Evolutionary conservation across 768 basidiomycete genomes (phyloP).

Genomic region (Tephrocybe sp.): DNA sequence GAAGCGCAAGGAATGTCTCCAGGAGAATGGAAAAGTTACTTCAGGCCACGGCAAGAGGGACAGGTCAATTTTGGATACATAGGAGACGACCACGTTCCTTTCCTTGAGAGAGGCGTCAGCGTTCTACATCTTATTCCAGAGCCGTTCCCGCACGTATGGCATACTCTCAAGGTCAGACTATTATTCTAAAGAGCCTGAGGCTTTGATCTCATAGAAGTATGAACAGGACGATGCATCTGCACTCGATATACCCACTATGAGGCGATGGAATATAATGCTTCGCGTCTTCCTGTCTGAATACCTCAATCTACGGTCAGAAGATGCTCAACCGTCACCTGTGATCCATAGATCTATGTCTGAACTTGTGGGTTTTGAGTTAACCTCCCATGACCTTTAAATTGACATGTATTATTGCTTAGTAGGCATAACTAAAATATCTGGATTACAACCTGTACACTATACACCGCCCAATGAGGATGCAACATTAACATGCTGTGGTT

Average conservation of each 20-base stretch:
- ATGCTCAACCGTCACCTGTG: constrained; percentile 25
- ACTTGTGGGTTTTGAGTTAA: constrained; percentile 38
- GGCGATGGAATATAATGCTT: constrained; percentile 85
- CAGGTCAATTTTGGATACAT: constrained; percentile 54
- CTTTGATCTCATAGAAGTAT: background rate
- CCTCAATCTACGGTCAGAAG: constrained; percentile 60
- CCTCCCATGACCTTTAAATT: background rate
- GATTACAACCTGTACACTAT: constrained; percentile 6
- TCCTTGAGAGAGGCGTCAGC: constrained; percentile 78
- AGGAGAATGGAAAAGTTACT: constrained; percentile 64
- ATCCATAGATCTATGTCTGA: constrained; percentile 39
- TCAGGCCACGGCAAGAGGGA: constrained; percentile 44
- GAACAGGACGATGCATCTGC: constrained; percentile 85
- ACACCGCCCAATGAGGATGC: background rate
- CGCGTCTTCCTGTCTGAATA: constrained; percentile 91
- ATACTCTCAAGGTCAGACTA: constrained; percentile 52
- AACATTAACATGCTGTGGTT: background rate
- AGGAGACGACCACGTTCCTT: constrained; percentile 94
- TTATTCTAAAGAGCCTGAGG: constrained; percentile 29
- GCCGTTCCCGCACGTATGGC: constrained; percentile 92
- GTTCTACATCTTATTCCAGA: constrained; percentile 87
- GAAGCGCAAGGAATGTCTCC: constrained; percentile 41
- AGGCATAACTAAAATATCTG: constrained; percentile 11
- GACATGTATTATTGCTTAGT: constrained; percentile 17
- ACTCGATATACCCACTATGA: constrained; percentile 80